A percentile compares a stretch with the other conserved stretches of the same genome.
Evolutionary conservation across 805 yeast species (phyloP).

Genomic region (Starmera pachycereana): DNA sequence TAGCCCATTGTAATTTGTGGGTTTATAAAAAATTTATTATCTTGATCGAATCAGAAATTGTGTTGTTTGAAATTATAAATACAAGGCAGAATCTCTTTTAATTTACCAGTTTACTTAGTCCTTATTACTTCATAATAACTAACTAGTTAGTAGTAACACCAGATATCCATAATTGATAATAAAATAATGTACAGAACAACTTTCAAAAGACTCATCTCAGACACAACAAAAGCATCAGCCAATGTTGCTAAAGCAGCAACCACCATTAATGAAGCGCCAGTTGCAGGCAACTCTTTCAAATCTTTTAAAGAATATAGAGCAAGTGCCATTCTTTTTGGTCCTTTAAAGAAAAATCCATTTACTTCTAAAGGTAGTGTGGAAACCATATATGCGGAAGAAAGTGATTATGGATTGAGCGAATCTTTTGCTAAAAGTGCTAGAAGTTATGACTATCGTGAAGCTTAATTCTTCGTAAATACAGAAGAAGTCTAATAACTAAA

Average conservation of each 20-base stretch:
- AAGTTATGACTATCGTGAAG: neutral
- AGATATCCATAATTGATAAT: neutral
- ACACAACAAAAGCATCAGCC: constrained; percentile 14
- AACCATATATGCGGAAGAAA: neutral
- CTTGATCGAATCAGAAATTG: neutral
- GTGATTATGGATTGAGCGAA: neutral
- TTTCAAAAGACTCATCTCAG: constrained; percentile 4
- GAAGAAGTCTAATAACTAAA: neutral
- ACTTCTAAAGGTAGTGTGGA: neutral
- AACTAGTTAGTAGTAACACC: no score
- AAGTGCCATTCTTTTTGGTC: constrained; percentile 28
- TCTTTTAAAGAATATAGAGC: constrained; percentile 28
- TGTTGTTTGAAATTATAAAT: neutral
- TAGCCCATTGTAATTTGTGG: no score
- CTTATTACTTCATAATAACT: no score
- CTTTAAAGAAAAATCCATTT: constrained; percentile 17
- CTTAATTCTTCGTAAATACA: neutral
- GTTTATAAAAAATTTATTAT: no score
- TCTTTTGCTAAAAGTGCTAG: neutral
- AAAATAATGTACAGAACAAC: neutral
- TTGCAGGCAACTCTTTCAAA: constrained; percentile 23
- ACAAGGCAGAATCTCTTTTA: neutral
- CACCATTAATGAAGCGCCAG: constrained; percentile 2
- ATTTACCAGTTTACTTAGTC: no score
- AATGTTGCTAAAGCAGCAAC: constrained; percentile 7